Conservation (phyloP, 495 filamentous ascomycete genomes). For the Lineolata rhizophorae region DNA sequence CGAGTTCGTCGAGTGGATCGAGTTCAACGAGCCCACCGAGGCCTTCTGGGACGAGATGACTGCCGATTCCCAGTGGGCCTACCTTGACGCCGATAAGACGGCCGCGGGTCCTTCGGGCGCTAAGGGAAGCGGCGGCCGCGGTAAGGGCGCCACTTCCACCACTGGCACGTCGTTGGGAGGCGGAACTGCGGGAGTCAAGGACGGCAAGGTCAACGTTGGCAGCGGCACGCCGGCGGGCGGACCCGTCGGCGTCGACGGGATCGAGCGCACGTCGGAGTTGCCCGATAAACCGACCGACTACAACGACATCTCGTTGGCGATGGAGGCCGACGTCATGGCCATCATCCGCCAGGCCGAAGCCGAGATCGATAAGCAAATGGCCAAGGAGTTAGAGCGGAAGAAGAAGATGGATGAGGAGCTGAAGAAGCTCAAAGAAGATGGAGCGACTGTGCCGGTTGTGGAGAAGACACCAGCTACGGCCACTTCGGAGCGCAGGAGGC, state of each 20-base stretch:
- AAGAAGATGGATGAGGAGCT: slow-evolving; percentile 6
- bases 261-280: slow-evolving; percentile 10
- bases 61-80: slow-evolving; percentile 17
- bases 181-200: no score
- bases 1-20: slow-evolving; percentile 70
- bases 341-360: slow-evolving; percentile 6
- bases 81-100: slow-evolving; percentile 7
- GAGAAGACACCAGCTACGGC: no score
- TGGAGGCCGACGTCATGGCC: slow-evolving; percentile 9
- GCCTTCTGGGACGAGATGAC: slow-evolving; percentile 16
- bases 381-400: slow-evolving; percentile 3
- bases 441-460: not conserved
- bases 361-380: slow-evolving; percentile 5
- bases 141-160: no score
- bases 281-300: slow-evolving; percentile 5
- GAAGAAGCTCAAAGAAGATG: slow-evolving; percentile 2
- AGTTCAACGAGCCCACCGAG: slow-evolving; percentile 87
- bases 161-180: no score
- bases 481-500: no score
- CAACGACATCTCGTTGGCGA: slow-evolving; percentile 4
- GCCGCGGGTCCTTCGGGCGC: no score
- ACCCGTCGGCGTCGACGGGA: no score
- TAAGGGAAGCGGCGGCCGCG: slow-evolving; percentile 5
- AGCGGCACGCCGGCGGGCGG: no score
- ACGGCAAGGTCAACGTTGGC: no score